Base-by-base conservation (phyloP, 768 basidiomycete species). In the Suillus sp. region DNA sequence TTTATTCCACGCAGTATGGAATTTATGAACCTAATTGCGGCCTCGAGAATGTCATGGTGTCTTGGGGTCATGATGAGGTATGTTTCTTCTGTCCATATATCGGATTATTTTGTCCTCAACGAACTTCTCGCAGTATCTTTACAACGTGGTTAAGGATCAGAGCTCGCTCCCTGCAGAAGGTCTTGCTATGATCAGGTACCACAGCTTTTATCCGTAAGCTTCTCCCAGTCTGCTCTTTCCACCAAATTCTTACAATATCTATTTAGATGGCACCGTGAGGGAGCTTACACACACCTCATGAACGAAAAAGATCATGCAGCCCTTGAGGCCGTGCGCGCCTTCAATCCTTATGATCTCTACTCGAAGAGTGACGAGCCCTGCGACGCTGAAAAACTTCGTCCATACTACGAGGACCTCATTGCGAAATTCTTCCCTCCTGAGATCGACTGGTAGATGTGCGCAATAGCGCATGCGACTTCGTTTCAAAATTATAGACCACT, bases 301-400 rank as follows among this genome's bases (percentile, higher is more conserved):
- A 88, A 88, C 72, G 89, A 89, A 20, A 86, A 87, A 60, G 92
- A 93, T 74, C 67, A 75, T 63, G 78, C 78, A 60, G 80, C 85
- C 22, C 84, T 93, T 37, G 84, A 81, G 45, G 93, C 93, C 18
- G 93, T 93, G 34, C 83, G 84, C 51, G 89, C 89, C 0, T 96
- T 96, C 84, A 96, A 96, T 77, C 94, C 95, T 0, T 96, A 96
- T 76, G 95, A 96, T 71, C 84, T 97, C 8, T 97, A 97, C 80
- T 91, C 89, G 81, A 96, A 96, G 78, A 86, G 83, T 70, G 92
- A 96, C 69, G 83, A 84, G 48, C 84, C 86, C 5, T 84, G 88
- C 60, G 75, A 86, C 58, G 80, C 82, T 16, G 85, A 81, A 50
- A 80, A 83, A 69, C 80, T 96, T 27, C 83, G 86, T 65, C 91